Conservation (phyloP, 371 early-diverging fungal genomes). For the Sporodiniella umbellata region DNA sequence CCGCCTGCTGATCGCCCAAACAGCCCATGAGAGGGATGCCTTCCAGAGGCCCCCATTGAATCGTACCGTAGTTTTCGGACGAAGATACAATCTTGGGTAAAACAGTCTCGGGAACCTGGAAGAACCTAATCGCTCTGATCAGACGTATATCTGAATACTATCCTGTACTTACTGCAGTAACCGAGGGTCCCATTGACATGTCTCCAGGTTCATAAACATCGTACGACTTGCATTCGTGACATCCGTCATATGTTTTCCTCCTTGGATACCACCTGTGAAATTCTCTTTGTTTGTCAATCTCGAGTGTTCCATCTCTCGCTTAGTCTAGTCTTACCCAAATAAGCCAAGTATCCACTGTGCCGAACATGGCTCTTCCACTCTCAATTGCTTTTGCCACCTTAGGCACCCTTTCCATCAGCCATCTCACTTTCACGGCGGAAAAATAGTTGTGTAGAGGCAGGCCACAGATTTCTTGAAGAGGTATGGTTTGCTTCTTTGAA, state of each 20-base stretch:
- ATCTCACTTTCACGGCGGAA: constrained; percentile 86
- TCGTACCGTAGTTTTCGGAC: constrained; percentile 72
- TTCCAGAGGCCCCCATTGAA: constrained; percentile 57
- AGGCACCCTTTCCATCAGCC: constrained; percentile 84
- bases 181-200: constrained; percentile 77
- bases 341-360: constrained; percentile 94
- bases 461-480: constrained; percentile 72
- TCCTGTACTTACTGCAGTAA: constrained; percentile 46
- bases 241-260: constrained; percentile 80
- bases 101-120: constrained; percentile 54
- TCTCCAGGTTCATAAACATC: constrained; percentile 84
- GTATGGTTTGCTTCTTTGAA: constrained; percentile 35
- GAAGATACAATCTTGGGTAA: constrained; percentile 83
- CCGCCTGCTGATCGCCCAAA: constrained; percentile 97
- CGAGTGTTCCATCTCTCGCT: neutral
- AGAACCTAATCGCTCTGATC: constrained; percentile 48
- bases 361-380: constrained; percentile 57
- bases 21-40: constrained; percentile 80
- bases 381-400: constrained; percentile 52
- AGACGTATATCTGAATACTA: neutral
- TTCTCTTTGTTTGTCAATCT: constrained; percentile 31
- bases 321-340: constrained; percentile 54
- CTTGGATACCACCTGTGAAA: constrained; percentile 71
- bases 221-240: constrained; percentile 92
- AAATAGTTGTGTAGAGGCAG: constrained; percentile 93